Evolutionary conservation across 371 early-diverging fungal genomes (phyloP).

Genomic region (Circinella minor): DNA sequence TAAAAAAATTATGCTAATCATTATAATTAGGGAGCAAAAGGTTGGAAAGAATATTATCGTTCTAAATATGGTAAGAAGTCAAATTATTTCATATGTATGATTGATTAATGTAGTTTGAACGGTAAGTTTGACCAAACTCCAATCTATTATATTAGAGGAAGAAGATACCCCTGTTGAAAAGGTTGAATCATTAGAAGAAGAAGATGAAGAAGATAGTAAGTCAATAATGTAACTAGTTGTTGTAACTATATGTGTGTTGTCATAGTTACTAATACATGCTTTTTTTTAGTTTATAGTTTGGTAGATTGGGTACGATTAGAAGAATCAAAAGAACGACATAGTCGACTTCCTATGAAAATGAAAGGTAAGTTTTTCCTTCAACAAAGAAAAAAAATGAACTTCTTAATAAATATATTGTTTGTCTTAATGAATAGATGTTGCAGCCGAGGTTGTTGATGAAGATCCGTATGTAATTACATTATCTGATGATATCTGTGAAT

Average conservation of each 20-base stretch:
- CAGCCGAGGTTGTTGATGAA: constrained; percentile 42
- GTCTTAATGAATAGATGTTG: neutral
- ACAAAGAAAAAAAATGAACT: neutral
- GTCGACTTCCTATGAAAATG: constrained; percentile 39
- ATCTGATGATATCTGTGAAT: constrained; percentile 72
- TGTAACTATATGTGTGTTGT: too few species aligned
- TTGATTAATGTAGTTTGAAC: too few species aligned
- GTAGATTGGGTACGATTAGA: constrained; percentile 30
- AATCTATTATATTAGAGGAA: neutral
- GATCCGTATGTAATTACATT: constrained; percentile 77
- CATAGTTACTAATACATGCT: neutral
- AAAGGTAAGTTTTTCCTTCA: constrained; percentile 12
- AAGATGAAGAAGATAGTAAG: constrained; percentile 11
- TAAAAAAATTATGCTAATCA: neutral
- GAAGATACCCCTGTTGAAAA: constrained; percentile 5
- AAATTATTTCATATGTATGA: neutral
- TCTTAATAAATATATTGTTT: too few species aligned
- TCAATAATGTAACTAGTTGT: too few species aligned
- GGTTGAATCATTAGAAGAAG: constrained; percentile 13
- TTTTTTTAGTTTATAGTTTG: constrained; percentile 19
- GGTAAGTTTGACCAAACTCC: too few species aligned
- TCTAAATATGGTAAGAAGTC: constrained; percentile 24
- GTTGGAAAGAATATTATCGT: constrained; percentile 52
- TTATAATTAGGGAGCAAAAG: constrained; percentile 51
- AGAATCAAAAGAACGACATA: constrained; percentile 20